A percentile compares a stretch with the other conserved stretches of the same genome.
phyloP scores from a whole-genome alignment of 2,329 filamentous ascomycete genomes.

The Microsporum ferrugineum region DNA sequence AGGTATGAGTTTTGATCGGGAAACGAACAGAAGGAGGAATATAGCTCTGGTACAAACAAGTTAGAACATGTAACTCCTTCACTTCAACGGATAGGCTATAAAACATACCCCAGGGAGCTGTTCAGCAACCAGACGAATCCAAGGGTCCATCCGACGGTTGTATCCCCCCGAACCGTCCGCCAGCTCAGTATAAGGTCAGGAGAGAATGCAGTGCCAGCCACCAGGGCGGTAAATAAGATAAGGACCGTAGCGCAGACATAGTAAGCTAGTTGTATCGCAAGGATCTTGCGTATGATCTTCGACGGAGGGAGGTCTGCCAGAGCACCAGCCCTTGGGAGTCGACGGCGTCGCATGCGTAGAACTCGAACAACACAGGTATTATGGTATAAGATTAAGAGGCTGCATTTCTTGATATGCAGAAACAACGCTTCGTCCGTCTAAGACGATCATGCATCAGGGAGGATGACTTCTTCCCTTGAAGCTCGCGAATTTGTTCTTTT shows the following conservation, averaged over 20 bases:
- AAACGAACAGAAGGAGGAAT: slow-evolving; percentile 70
- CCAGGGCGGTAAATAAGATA: slow-evolving; percentile 56
- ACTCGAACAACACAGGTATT: not conserved
- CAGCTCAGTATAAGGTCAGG: slow-evolving; percentile 52
- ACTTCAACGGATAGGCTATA: not conserved
- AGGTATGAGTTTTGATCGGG: slow-evolving; percentile 83
- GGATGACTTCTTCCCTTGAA: not conserved
- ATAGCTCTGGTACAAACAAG: slow-evolving; percentile 49
- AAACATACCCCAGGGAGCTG: slow-evolving; percentile 49
- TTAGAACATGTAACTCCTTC: not conserved
- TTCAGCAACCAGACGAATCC: slow-evolving; percentile 58
- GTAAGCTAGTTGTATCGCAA: slow-evolving; percentile 53
- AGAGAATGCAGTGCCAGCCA: slow-evolving; percentile 50
- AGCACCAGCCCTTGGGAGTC: slow-evolving; percentile 53
- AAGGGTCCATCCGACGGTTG: slow-evolving; percentile 58
- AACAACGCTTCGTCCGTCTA: not conserved
- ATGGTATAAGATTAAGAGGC: not conserved
- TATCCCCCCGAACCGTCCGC: slow-evolving; percentile 53
- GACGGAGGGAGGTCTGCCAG: slow-evolving; percentile 55
- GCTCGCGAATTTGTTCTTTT: not conserved
- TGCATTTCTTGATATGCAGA: not conserved
- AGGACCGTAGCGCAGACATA: slow-evolving; percentile 51
- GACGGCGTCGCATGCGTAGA: slow-evolving; percentile 38
- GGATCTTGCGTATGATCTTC: slow-evolving; percentile 56
- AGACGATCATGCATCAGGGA: not conserved